A percentile compares a stretch with the other conserved stretches of the same genome.
Evolutionary conservation across 2,329 filamentous ascomycete species (phyloP).

Genomic region (Xylariaceae sp.): DNA sequence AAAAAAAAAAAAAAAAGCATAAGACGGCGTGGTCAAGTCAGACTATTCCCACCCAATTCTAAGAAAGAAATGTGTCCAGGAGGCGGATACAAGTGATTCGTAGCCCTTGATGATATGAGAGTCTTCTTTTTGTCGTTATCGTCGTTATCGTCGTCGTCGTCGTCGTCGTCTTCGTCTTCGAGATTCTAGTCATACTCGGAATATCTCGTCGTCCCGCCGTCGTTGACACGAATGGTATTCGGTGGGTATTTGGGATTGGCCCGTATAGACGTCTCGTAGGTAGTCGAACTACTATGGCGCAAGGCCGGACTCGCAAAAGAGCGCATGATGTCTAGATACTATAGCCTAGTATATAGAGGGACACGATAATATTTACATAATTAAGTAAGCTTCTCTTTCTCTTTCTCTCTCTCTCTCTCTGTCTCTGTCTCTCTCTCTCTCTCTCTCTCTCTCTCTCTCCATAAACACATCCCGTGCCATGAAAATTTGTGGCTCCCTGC

Average conservation of each 20-base stretch:
- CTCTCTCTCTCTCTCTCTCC: background rate
- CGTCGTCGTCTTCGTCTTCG: background rate
- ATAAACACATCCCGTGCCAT: conserved; percentile 13
- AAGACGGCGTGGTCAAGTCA: no score
- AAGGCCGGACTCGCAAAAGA: conserved; percentile 8
- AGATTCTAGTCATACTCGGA: conserved; percentile 14
- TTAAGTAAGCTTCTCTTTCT: background rate
- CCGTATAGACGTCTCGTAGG: background rate
- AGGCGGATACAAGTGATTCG: conserved; percentile 1
- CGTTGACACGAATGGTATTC: background rate
- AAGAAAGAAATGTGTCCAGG: background rate
- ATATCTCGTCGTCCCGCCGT: background rate
- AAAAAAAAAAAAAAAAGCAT: background rate
- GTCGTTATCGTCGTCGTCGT: no score
- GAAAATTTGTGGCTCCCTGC: conserved; percentile 13
- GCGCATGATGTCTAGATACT: background rate
- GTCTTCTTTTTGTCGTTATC: conserved; percentile 1
- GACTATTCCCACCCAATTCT: no score
- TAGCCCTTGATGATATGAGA: conserved; percentile 8
- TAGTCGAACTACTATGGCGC: conserved; percentile 2
- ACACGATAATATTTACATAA: conserved; percentile 11
- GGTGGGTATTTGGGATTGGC: background rate
- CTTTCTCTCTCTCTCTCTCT: no score
- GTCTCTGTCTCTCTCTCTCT: no score
- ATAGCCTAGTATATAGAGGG: background rate